Conservation (phyloP, 345 rosid species). For the Clarkia xantiana region DNA sequence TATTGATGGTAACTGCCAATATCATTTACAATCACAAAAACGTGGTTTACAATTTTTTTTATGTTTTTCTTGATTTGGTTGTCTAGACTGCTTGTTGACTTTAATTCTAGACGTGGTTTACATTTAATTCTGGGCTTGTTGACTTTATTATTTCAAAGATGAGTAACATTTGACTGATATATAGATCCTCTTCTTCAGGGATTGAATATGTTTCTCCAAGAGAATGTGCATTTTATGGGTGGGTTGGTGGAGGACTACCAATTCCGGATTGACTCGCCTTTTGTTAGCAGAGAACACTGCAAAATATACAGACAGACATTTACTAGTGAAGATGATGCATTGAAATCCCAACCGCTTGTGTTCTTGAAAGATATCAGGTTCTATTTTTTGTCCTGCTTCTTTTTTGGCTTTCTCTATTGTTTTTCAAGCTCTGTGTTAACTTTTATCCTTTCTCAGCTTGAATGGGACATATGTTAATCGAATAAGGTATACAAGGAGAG, state of each 20-base stretch:
- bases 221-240: slow-evolving; percentile 61
- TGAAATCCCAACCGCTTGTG: slow-evolving; percentile 21
- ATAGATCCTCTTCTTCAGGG: slow-evolving; percentile 34
- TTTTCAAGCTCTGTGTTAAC: neutral
- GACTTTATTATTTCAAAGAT: slow-evolving; percentile 1
- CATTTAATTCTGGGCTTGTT: neutral
- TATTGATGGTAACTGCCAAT: no score
- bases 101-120: no score
- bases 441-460: slow-evolving; percentile 30
- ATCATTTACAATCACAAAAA: no score
- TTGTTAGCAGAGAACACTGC: slow-evolving; percentile 77
- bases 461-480: slow-evolving; percentile 82
- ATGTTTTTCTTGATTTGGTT: neutral
- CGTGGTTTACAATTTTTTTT: neutral
- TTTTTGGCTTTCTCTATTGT: neutral
- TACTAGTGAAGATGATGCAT: slow-evolving; percentile 12
- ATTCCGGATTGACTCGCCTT: slow-evolving; percentile 50
- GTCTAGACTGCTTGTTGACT: no score
- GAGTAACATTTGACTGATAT: slow-evolving; percentile 8
- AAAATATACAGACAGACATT: slow-evolving; percentile 42
- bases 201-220: slow-evolving; percentile 54
- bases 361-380: slow-evolving; percentile 80
- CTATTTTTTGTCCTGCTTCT: neutral
- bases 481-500: slow-evolving; percentile 54
- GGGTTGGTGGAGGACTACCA: slow-evolving; percentile 44